Percentiles rank a stretch among this genome's conserved stretches.
phyloP scores from a whole-genome alignment of 2,329 filamentous ascomycete species.

The Epicoccum nigrum region DNA sequence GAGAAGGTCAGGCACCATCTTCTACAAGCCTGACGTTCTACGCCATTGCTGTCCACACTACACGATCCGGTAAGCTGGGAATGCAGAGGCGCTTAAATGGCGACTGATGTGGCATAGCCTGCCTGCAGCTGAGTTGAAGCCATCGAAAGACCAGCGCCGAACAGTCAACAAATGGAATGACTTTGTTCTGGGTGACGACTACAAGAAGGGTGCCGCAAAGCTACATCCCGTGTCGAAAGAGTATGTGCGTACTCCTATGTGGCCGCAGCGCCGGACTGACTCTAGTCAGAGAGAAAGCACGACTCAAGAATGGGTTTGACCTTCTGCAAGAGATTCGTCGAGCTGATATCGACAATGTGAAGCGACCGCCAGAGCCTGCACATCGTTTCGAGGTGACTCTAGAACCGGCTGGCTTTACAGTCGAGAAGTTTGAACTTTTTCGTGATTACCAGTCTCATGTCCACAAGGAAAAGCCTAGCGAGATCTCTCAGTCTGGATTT shows the following conservation, averaged over 20 bases:
- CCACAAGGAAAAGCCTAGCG: slow-evolving; percentile 67
- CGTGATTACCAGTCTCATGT: slow-evolving; percentile 77
- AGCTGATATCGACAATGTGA: slow-evolving; percentile 63
- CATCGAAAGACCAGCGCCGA: slow-evolving; percentile 75
- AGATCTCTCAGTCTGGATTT: slow-evolving; percentile 69
- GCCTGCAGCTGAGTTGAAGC: slow-evolving; percentile 68
- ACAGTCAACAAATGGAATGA: slow-evolving; percentile 78
- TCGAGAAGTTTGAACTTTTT: slow-evolving; percentile 76
- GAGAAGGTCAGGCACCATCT: slow-evolving; percentile 67
- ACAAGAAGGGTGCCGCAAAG: slow-evolving; percentile 67
- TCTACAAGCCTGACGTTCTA: slow-evolving; percentile 80
- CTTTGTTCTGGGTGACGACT: slow-evolving; percentile 71
- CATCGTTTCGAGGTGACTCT: slow-evolving; percentile 73
- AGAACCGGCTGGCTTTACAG: slow-evolving; percentile 72
- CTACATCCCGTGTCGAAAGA: slow-evolving; percentile 71
- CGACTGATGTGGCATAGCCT: slow-evolving; percentile 55
- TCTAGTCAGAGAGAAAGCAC: slow-evolving; percentile 59
- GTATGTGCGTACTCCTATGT: slow-evolving; percentile 34
- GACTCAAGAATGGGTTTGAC: slow-evolving; percentile 70
- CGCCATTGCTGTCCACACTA: slow-evolving; percentile 92
- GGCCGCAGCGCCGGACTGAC: neutral
- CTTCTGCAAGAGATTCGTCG: slow-evolving; percentile 72
- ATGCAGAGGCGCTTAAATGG: neutral
- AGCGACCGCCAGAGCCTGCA: slow-evolving; percentile 66
- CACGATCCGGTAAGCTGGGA: slow-evolving; percentile 63